phyloP scores from a whole-genome alignment of 257 asterid genomes.

The Nicotiana attenuata region DNA sequence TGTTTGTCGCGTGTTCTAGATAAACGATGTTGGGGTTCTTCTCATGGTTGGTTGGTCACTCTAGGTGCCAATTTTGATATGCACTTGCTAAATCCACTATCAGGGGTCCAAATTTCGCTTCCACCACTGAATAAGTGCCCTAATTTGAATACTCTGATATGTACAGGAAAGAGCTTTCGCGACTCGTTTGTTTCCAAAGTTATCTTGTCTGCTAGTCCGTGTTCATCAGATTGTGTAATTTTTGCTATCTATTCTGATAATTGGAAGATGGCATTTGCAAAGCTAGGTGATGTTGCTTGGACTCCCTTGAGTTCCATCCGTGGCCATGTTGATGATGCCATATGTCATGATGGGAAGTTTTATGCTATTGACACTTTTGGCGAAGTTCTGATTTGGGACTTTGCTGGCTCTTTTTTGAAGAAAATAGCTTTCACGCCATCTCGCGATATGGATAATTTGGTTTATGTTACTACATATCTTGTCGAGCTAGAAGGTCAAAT shows the following conservation, averaged over 20 bases:
- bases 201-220: slow-evolving; percentile 21
- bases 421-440: slow-evolving; percentile 9
- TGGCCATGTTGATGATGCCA: slow-evolving; percentile 17
- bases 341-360: slow-evolving; percentile 16
- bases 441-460: not conserved
- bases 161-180: slow-evolving; percentile 17
- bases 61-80: slow-evolving; percentile 16
- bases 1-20: slow-evolving; percentile 15
- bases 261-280: slow-evolving; percentile 21
- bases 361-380: slow-evolving; percentile 18
- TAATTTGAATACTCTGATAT: slow-evolving; percentile 17
- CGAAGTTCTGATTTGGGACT: slow-evolving; percentile 10
- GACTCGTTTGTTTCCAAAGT: slow-evolving; percentile 20
- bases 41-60: slow-evolving; percentile 27
- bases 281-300: slow-evolving; percentile 20
- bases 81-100: slow-evolving; percentile 20
- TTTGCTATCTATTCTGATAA: slow-evolving; percentile 16
- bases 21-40: slow-evolving; percentile 30
- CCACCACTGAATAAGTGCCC: slow-evolving; percentile 20
- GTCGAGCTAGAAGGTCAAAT: slow-evolving; percentile 19
- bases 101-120: slow-evolving; percentile 16
- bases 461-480: slow-evolving; percentile 18
- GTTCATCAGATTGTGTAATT: slow-evolving; percentile 17
- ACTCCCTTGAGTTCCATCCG: slow-evolving; percentile 18
- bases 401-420: slow-evolving; percentile 13